Percentiles rank a stretch among this genome's conserved stretches.
phyloP scores from a whole-genome alignment of 305 asterid species.

The Ilex paraguariensis region DNA sequence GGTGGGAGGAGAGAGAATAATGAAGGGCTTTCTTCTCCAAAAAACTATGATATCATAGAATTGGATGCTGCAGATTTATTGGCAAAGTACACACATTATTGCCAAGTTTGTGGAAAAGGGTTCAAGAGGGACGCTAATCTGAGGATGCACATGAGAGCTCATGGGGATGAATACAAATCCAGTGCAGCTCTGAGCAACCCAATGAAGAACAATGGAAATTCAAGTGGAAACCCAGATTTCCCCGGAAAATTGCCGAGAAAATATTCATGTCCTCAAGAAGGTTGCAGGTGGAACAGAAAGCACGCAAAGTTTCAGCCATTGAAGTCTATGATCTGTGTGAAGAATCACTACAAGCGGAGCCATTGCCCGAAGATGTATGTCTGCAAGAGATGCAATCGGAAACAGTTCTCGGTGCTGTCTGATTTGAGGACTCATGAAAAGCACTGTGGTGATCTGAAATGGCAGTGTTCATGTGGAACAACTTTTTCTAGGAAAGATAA shows the following conservation, averaged over 20 bases:
- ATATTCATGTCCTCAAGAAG: slow-evolving; percentile 88
- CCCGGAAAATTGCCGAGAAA: slow-evolving; percentile 16
- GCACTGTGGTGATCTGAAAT: slow-evolving; percentile 78
- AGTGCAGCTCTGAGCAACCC: slow-evolving; percentile 70
- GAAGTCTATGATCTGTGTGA: slow-evolving; percentile 81
- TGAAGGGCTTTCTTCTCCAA: not conserved
- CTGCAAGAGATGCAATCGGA: slow-evolving; percentile 63
- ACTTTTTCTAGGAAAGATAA: slow-evolving; percentile 87
- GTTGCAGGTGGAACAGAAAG: slow-evolving; percentile 70
- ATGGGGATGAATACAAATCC: slow-evolving; percentile 83
- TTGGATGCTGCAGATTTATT: slow-evolving; percentile 59
- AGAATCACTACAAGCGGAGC: slow-evolving; percentile 84
- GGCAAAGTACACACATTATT: slow-evolving; percentile 81
- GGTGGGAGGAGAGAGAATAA: slow-evolving; percentile 15
- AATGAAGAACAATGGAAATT: slow-evolving; percentile 15
- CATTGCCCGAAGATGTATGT: slow-evolving; percentile 90
- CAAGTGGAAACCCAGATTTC: slow-evolving; percentile 1
- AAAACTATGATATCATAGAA: slow-evolving; percentile 46
- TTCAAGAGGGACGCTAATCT: slow-evolving; percentile 89
- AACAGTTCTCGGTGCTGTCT: slow-evolving; percentile 73
- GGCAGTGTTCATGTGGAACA: slow-evolving; percentile 86
- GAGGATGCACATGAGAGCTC: slow-evolving; percentile 96
- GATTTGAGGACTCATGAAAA: slow-evolving; percentile 83
- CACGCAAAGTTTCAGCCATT: slow-evolving; percentile 73
- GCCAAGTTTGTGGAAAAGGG: slow-evolving; percentile 83